Conservation (phyloP, 164 flowering plant genomes). For the Akebia trifoliata region DNA sequence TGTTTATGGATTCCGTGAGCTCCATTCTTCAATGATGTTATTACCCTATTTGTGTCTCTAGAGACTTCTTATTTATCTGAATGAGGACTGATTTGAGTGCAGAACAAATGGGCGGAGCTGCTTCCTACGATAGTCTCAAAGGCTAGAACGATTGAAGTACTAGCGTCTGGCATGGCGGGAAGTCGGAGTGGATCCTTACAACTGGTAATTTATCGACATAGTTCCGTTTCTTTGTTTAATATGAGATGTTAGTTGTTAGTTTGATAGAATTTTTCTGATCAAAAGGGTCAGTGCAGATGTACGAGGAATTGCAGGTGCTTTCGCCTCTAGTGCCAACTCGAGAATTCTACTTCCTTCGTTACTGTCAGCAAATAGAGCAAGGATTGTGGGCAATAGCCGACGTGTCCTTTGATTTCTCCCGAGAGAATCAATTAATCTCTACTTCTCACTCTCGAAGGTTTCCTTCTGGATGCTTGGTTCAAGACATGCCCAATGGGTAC, state of each 20-base stretch:
- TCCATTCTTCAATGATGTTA: neutral
- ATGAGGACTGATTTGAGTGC: constrained; percentile 7
- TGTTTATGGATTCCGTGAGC: constrained; percentile 69
- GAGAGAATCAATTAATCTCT: constrained; percentile 25
- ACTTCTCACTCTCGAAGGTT: constrained; percentile 50
- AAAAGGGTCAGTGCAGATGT: constrained; percentile 42
- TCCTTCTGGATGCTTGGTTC: constrained; percentile 83
- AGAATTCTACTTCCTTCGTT: constrained; percentile 66
- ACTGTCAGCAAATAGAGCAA: constrained; percentile 69
- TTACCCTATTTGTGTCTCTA: neutral
- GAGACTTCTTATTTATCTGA: neutral
- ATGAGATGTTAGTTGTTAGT: neutral
- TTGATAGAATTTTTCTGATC: constrained; percentile 8
- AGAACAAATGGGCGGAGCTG: constrained; percentile 66
- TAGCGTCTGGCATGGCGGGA: constrained; percentile 51
- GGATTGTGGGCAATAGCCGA: constrained; percentile 86
- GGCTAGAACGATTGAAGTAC: constrained; percentile 44
- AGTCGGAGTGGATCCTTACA: constrained; percentile 55
- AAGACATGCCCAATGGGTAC: constrained; percentile 70
- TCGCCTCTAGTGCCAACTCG: constrained; percentile 73
- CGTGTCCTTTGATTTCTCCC: constrained; percentile 50
- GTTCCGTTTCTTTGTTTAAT: no score
- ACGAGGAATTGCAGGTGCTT: constrained; percentile 69
- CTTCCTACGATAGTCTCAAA: constrained; percentile 59
- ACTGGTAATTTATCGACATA: constrained; percentile 57